A percentile compares a stretch with the other conserved stretches of the same genome.
phyloP scores from a whole-genome alignment of 441 rosid genomes.

The Viola pubescens region DNA sequence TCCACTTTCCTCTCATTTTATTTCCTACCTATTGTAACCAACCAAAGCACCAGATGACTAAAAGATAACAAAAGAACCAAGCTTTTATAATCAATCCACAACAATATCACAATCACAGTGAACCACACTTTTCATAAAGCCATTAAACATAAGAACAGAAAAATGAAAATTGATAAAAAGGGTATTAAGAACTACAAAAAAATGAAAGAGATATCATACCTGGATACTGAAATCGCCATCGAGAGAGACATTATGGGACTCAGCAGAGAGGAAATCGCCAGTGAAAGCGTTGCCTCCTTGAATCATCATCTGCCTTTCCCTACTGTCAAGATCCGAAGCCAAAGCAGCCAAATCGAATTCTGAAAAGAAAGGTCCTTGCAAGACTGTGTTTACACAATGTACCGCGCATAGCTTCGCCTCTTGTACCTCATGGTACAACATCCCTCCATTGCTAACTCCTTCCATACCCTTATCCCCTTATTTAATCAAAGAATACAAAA shows the following conservation, averaged over 20 bases:
- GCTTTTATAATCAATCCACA: too few species aligned
- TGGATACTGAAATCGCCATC: constrained; percentile 92
- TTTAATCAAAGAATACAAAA: too few species aligned
- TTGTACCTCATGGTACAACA: constrained; percentile 96
- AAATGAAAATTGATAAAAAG: not conserved
- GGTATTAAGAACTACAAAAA: not conserved
- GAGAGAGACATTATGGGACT: constrained; percentile 86
- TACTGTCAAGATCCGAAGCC: constrained; percentile 80
- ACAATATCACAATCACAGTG: too few species aligned
- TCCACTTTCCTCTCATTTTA: too few species aligned
- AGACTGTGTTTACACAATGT: constrained; percentile 94
- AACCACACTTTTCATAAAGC: too few species aligned
- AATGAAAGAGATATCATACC: constrained; percentile 24
- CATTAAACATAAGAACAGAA: too few species aligned
- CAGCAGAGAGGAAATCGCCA: constrained; percentile 68
- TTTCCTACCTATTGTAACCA: too few species aligned
- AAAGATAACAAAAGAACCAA: too few species aligned
- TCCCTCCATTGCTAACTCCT: constrained; percentile 78
- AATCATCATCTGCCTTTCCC: constrained; percentile 78
- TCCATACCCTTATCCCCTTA: constrained; percentile 37
- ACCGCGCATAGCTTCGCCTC: constrained; percentile 95
- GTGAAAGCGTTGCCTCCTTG: constrained; percentile 28
- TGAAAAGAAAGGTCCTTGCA: constrained; percentile 94
- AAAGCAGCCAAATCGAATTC: constrained; percentile 90
- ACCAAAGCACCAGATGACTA: too few species aligned